A percentile compares a stretch with the other conserved stretches of the same genome.
These are phyloP conservation scores for Lodderomyces parapsilosis DNA, from an alignment of 1,139 yeast genomes.

Conservation along the genomic window DNA sequence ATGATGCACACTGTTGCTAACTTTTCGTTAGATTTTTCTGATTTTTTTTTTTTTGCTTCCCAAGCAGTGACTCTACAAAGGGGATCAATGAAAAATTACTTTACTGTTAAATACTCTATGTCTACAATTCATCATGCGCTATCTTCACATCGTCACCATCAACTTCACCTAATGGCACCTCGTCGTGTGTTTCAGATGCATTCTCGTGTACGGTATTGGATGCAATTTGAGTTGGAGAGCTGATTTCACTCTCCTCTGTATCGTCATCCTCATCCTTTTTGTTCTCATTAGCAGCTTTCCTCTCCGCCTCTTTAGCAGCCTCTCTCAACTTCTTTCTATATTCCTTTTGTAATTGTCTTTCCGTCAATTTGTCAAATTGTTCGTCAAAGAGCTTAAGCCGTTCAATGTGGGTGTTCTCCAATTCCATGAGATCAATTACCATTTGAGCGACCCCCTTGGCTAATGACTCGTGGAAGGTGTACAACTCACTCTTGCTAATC, in stretches of 20 bases:
- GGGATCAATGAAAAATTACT: not conserved
- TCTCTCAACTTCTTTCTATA: slow-evolving; percentile 33
- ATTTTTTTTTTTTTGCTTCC: not conserved
- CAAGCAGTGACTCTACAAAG: not conserved
- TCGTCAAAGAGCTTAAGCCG: slow-evolving; percentile 37
- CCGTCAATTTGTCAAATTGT: slow-evolving; percentile 32
- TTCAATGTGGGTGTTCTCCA: slow-evolving; percentile 41
- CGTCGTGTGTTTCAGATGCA: not conserved
- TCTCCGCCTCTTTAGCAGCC: slow-evolving; percentile 20
- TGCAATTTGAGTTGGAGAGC: not conserved
- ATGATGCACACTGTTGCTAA: too few relatives aligned
- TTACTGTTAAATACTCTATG: not conserved
- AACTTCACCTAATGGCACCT: not conserved
- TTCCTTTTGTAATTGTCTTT: slow-evolving; percentile 37
- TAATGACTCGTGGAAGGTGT: slow-evolving; percentile 32
- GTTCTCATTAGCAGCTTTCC: slow-evolving; percentile 15
- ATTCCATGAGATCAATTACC: slow-evolving; percentile 27
- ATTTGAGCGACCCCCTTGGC: slow-evolving; percentile 34
- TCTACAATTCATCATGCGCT: slow-evolving; percentile 1
- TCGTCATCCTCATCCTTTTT: slow-evolving; percentile 17
- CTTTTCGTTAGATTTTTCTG: too few relatives aligned
- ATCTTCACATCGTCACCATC: not conserved
- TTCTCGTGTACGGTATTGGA: not conserved
- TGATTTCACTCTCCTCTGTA: slow-evolving; percentile 19
- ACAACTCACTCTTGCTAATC: slow-evolving; percentile 33